Conservation (phyloP, 768 basidiomycete genomes). For the Mycena amicta region DNA sequence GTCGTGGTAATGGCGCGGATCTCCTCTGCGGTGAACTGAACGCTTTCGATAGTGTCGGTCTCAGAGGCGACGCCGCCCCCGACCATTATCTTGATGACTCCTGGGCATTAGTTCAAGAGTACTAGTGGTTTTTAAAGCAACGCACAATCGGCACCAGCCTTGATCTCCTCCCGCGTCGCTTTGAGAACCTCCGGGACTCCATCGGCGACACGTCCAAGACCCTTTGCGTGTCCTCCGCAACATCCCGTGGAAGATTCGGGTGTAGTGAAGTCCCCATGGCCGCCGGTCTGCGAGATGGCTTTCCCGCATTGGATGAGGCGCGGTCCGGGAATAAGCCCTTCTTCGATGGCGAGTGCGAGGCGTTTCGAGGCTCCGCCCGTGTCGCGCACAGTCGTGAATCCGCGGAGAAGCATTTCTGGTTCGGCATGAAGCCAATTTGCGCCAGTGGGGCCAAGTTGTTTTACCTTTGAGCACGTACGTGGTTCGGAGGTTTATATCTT, state of each 20-base stretch:
- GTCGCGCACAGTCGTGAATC: constrained; percentile 44
- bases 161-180: constrained; percentile 39
- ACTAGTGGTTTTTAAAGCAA: neutral
- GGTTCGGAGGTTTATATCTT: constrained; percentile 37
- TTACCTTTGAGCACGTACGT: constrained; percentile 40
- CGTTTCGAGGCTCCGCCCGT: constrained; percentile 41
- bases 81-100: constrained; percentile 42
- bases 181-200: constrained; percentile 41
- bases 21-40: constrained; percentile 47
- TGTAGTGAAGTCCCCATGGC: constrained; percentile 38
- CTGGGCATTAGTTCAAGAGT: neutral
- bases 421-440: neutral
- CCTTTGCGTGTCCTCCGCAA: constrained; percentile 35
- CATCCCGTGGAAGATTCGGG: constrained; percentile 30
- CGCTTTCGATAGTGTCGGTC: constrained; percentile 45
- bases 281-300: constrained; percentile 43
- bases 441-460: neutral
- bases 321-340: constrained; percentile 40
- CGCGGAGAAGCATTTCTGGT: constrained; percentile 39
- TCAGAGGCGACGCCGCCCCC: constrained; percentile 46
- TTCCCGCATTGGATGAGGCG: constrained; percentile 42
- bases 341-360: constrained; percentile 39
- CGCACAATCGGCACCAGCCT: constrained; percentile 39
- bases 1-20: constrained; percentile 45
- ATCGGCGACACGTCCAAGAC: constrained; percentile 36